A percentile compares a stretch with the other conserved stretches of the same genome.
These are phyloP conservation scores for Colletotrichum neosansevieriae DNA, from an alignment of 2,329 filamentous ascomycete species.

Conservation along the genomic window DNA sequence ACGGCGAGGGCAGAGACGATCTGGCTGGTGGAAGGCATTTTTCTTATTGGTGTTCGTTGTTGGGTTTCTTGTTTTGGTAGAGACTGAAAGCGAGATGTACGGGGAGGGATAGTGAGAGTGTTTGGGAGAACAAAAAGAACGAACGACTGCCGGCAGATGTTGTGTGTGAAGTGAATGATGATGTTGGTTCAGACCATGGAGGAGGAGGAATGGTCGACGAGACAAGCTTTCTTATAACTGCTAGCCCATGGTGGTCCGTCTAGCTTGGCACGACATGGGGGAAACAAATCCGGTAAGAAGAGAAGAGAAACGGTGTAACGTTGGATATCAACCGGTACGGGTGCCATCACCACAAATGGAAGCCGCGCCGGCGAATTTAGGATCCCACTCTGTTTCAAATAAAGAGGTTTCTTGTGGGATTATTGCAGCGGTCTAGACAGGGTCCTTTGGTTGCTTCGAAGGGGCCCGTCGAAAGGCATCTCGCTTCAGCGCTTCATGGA, in stretches of 20 bases:
- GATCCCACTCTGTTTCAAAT: slow-evolving; percentile 23
- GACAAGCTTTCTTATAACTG: background rate
- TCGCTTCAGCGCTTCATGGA: background rate
- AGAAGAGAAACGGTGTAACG: no score
- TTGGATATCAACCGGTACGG: background rate
- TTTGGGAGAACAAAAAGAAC: background rate
- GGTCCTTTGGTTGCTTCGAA: background rate
- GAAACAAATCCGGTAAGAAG: background rate
- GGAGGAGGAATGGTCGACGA: background rate
- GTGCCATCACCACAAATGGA: background rate
- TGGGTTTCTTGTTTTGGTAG: background rate
- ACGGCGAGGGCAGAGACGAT: slow-evolving; percentile 29
- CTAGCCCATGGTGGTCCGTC: background rate
- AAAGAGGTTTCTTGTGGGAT: slow-evolving; percentile 13
- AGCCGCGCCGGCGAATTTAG: background rate
- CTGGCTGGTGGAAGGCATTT: slow-evolving; percentile 33
- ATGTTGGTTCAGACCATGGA: background rate
- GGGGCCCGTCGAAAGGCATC: background rate
- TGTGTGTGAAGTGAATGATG: background rate
- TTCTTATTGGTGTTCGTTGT: background rate
- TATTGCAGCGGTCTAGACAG: background rate
- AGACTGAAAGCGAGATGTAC: background rate
- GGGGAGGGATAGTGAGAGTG: background rate
- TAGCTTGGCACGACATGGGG: background rate
- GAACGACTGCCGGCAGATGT: background rate